Evolutionary conservation across 805 yeast species (phyloP).

Genomic region (Scheffersomyces ergatensis): DNA sequence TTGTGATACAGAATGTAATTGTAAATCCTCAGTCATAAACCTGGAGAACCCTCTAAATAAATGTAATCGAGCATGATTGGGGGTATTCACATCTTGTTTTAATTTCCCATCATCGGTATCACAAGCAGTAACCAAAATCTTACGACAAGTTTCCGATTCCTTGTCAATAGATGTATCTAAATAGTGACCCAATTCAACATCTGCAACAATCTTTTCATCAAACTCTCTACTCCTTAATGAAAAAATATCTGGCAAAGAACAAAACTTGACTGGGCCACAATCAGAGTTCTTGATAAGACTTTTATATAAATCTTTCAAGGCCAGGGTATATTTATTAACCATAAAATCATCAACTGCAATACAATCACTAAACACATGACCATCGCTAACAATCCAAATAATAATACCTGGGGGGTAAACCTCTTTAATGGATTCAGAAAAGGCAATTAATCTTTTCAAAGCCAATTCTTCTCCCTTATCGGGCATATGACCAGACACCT

Average conservation of each 20-base stretch:
- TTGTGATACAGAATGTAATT: conserved; percentile 35
- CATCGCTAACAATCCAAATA: conserved; percentile 59
- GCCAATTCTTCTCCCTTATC: conserved; percentile 51
- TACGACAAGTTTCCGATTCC: conserved; percentile 34
- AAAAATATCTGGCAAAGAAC: conserved; percentile 35
- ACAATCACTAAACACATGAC: conserved; percentile 65
- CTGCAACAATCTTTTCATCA: conserved; percentile 13
- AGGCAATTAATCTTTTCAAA: conserved; percentile 25
- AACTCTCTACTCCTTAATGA: conserved; percentile 14
- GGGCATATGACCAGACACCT: conserved; percentile 48
- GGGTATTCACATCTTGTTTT: conserved; percentile 30
- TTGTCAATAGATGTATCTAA: conserved; percentile 30
- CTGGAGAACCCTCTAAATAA: conserved; percentile 57
- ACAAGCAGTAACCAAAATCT: conserved; percentile 33
- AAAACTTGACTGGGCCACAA: conserved; percentile 23
- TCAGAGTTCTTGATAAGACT: conserved; percentile 22
- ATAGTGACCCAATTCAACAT: conserved; percentile 25
- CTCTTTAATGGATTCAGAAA: conserved; percentile 23
- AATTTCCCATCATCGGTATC: conserved; percentile 38
- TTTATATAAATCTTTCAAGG: conserved; percentile 43
- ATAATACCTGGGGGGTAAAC: conserved; percentile 56
- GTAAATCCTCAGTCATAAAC: conserved; percentile 59
- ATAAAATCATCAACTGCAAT: conserved; percentile 57
- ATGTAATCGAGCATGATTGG: conserved; percentile 48
- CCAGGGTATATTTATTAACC: conserved; percentile 47